Evolutionary conservation across 257 asterid genomes (phyloP).

Genomic region (Lycium barbarum): DNA sequence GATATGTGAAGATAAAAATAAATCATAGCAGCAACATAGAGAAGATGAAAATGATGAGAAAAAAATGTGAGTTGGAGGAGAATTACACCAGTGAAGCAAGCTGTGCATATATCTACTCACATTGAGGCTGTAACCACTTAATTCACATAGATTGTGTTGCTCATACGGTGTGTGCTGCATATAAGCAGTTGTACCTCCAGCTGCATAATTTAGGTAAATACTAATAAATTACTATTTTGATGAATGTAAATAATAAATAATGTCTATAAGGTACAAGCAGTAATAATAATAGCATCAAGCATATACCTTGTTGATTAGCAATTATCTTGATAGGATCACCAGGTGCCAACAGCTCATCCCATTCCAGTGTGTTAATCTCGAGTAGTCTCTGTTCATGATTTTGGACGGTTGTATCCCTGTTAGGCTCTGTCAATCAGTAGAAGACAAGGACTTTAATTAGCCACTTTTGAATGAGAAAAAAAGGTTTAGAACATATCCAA

Average conservation of each 20-base stretch:
- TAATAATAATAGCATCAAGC: neutral
- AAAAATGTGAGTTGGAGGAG: neutral
- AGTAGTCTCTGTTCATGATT: conserved; percentile 76
- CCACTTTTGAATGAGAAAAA: conserved; percentile 17
- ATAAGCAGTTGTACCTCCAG: conserved; percentile 28
- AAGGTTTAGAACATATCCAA: neutral
- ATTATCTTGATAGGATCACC: conserved; percentile 60
- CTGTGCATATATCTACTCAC: conserved; percentile 52
- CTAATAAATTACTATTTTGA: neutral
- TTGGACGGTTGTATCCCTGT: conserved; percentile 49
- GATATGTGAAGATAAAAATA: neutral
- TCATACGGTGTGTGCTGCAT: neutral
- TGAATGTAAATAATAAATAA: neutral
- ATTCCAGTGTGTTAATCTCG: conserved; percentile 92
- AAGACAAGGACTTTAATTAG: conserved; percentile 35
- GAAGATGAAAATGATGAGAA: conserved; percentile 25
- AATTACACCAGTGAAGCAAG: neutral
- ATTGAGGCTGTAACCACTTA: conserved; percentile 43
- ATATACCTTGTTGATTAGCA: conserved; percentile 66
- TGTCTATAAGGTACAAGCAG: conserved; percentile 1
- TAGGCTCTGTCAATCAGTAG: conserved; percentile 57
- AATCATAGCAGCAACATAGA: neutral
- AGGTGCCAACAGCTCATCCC: conserved; percentile 93
- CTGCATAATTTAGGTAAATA: conserved; percentile 34
- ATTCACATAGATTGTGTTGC: conserved; percentile 54